These are phyloP conservation scores for Fusarium citri DNA, from an alignment of 2,329 filamentous ascomycete genomes.

Conservation along the genomic window DNA sequence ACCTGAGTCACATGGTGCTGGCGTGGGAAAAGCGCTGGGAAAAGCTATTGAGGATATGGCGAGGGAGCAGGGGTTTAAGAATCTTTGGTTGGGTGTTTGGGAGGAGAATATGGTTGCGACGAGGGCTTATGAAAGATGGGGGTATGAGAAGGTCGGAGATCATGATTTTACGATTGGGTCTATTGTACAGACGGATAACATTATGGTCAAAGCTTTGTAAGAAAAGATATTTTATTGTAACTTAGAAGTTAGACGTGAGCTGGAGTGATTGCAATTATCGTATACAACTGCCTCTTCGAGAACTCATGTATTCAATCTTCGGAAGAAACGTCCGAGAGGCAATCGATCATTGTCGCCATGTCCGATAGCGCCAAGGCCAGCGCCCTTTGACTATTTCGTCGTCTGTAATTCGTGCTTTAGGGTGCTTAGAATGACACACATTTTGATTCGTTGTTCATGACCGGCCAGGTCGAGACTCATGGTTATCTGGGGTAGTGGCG, in stretches of 20 bases:
- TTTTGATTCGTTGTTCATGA: slow-evolving; percentile 10
- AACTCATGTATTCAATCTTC: not conserved
- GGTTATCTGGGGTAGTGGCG: not conserved
- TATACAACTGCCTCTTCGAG: not conserved
- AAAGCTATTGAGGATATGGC: slow-evolving; percentile 50
- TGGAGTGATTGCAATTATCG: not conserved
- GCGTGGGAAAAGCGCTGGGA: slow-evolving; percentile 53
- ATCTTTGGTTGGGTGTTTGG: slow-evolving; percentile 62
- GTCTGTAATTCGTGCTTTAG: not conserved
- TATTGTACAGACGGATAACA: slow-evolving; percentile 56
- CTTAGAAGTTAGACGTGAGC: too few species aligned
- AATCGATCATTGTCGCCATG: not conserved
- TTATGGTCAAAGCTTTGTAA: slow-evolving; percentile 52
- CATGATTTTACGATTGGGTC: slow-evolving; percentile 57
- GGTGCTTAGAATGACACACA: slow-evolving; percentile 15
- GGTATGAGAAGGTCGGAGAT: slow-evolving; percentile 54
- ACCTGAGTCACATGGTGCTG: slow-evolving; percentile 50
- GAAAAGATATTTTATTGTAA: too few species aligned
- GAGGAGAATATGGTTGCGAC: slow-evolving; percentile 57
- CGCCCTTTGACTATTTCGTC: not conserved
- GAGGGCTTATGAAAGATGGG: slow-evolving; percentile 55
- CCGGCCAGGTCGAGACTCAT: slow-evolving; percentile 24
- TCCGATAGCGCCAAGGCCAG: not conserved
- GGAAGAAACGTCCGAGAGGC: not conserved
- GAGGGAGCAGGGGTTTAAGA: slow-evolving; percentile 50